Evolutionary conservation across 2,329 filamentous ascomycete genomes (phyloP).

Genomic region (Pyricularia grisea): DNA sequence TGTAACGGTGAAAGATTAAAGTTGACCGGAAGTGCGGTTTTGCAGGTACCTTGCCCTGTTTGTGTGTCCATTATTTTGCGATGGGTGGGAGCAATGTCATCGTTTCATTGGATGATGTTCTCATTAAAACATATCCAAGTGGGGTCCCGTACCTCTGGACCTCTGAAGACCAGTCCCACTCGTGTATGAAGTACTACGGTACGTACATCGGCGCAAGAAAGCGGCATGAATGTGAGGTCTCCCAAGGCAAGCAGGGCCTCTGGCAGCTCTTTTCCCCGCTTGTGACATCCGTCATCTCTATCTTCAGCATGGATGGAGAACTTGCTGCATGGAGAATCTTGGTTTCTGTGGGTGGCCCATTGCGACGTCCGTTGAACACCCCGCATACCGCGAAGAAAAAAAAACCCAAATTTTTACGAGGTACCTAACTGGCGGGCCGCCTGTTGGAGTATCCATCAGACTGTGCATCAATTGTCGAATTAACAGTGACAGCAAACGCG

Average conservation of each 20-base stretch:
- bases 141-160: neutral
- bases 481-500: neutral
- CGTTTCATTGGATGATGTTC: neutral
- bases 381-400: neutral
- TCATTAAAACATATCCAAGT: neutral
- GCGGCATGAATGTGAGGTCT: neutral
- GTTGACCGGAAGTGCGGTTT: neutral
- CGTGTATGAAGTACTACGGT: too few relatives aligned
- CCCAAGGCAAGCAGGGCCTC: neutral
- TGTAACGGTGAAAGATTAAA: neutral
- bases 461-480: neutral
- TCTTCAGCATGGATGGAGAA: neutral
- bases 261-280: neutral
- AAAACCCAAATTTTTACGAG: neutral
- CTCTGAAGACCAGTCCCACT: neutral
- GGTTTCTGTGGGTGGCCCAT: neutral
- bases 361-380: neutral
- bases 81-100: neutral
- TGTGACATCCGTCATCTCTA: neutral
- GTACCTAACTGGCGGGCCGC: neutral
- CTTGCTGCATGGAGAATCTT: neutral
- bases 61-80: neutral
- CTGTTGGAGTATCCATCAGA: neutral
- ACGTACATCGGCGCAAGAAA: neutral
- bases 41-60: neutral